Base-by-base conservation (phyloP, 169 alveolate species). In the Blepharisma undulans region DNA sequence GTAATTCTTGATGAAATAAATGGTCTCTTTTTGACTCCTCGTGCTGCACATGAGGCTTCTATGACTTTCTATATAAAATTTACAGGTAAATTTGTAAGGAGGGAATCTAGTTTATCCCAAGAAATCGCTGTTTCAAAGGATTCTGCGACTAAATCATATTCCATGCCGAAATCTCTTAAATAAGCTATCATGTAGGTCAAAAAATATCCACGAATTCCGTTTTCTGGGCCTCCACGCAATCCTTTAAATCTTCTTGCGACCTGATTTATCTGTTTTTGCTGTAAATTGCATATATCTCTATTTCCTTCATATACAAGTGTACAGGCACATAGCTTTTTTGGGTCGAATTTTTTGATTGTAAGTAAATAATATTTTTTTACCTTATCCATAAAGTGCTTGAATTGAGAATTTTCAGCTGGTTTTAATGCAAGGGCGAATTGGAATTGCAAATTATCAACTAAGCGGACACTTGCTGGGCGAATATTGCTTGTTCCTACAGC, bases 291-390 rank as follows among this genome's bases (percentile, higher is more conserved):
- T 90, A 93, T 92, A 12, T 79, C 91, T 87, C 90, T 76, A 1
- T 93, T 76, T 21, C 98, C 98, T 90, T 97, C 98, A 81, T 92
- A 96, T n/a, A 95, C 96, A 29, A 95, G 85, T 34, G 98, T 96
- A 72, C 95, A 93, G 29, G 96, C 97, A 72, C 96, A 93, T 96
- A 97, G 94, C 84, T 87, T 89, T 19, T 95, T 96, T 29, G 95
- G 96, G 72, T 95, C 97, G 90, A 94, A 96, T 48, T 97, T 96
- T 88, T 93, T 94, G 36, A 97, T 92, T 84, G 89, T 91, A 19
- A 94, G 87, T 34, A 97, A 91, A 84, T 93, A 96, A 93, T 90
- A 95, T 89, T 93, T 96, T 90, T 95, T 95, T 36, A 94, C 93
- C 48, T 92, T 93, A 81, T 96, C 98, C 36, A 95, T 60, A 30